These are phyloP conservation scores for Coprinopsis cinerea DNA, from an alignment of 768 basidiomycete species.

Conservation along the genomic window DNA sequence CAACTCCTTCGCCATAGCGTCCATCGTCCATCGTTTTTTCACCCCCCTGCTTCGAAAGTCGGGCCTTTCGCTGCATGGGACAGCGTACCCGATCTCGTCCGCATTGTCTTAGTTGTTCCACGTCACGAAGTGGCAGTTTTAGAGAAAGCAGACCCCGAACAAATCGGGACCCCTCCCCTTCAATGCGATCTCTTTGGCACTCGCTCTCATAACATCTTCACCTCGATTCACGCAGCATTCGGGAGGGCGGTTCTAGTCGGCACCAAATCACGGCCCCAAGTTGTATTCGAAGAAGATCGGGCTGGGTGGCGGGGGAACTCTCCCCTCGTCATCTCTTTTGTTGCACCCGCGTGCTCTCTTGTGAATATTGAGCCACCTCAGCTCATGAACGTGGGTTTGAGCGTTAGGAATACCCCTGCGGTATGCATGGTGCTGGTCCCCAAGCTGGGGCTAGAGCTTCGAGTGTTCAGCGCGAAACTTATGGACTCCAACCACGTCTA, in stretches of 20 bases:
- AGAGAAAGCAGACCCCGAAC: slow-evolving; percentile 15
- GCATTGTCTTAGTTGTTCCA: slow-evolving; percentile 30
- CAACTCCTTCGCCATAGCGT: slow-evolving; percentile 38
- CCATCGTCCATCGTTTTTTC: slow-evolving; percentile 10
- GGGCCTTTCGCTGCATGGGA: slow-evolving; percentile 24
- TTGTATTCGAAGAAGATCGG: slow-evolving; percentile 25
- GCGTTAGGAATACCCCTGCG: slow-evolving; percentile 20
- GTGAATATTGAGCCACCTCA: slow-evolving; percentile 14
- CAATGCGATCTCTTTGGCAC: slow-evolving; percentile 26
- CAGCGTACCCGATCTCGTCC: slow-evolving; percentile 26
- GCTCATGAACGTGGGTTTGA: slow-evolving; percentile 20
- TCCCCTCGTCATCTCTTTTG: slow-evolving; percentile 30
- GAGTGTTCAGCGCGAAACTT: slow-evolving; percentile 23
- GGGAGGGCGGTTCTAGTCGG: slow-evolving; percentile 19
- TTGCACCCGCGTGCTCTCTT: slow-evolving; percentile 27
- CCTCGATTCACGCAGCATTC: slow-evolving; percentile 27
- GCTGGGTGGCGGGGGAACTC: slow-evolving; percentile 28
- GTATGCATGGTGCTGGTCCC: slow-evolving; percentile 11
- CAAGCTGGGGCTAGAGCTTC: slow-evolving; percentile 22
- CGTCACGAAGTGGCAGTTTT: slow-evolving; percentile 23
- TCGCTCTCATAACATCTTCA: slow-evolving; percentile 25
- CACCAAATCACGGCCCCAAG: slow-evolving; percentile 5
- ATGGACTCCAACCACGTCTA: slow-evolving; percentile 25
- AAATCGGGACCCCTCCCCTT: slow-evolving; percentile 28
- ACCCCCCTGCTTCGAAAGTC: not conserved